Evolutionary conservation across 495 filamentous ascomycete genomes (phyloP).

Genomic region (Durotheca rogersii): DNA sequence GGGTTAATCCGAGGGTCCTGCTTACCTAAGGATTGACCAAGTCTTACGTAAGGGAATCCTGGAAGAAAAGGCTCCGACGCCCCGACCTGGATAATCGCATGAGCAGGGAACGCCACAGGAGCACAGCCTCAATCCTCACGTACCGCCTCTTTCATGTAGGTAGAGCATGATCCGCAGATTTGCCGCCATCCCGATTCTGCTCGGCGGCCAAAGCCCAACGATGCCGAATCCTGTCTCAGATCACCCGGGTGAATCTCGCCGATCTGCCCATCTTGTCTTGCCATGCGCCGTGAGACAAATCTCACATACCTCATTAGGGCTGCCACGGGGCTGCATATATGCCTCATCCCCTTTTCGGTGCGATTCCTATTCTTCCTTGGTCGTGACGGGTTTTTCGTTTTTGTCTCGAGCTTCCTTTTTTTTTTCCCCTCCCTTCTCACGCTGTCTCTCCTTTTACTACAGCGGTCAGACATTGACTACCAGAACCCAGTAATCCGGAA

Average conservation of each 20-base stretch:
- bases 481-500: not conserved
- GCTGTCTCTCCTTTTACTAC: not conserved
- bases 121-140: not conserved
- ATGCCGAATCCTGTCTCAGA: not conserved
- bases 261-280: not conserved
- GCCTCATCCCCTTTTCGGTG: not conserved
- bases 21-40: no score
- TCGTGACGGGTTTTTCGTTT: not conserved
- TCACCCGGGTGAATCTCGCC: not conserved
- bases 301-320: not conserved
- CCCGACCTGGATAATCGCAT: no score
- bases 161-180: no score
- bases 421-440: not conserved
- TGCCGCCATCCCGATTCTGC: not conserved
- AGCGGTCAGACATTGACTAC: not conserved
- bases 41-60: no score
- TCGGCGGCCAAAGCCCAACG: not conserved
- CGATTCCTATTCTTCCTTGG: no score
- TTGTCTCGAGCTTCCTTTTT: not conserved
- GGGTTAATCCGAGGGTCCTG: not conserved
- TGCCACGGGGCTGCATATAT: no score
- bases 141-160: no score
- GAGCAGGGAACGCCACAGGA: no score
- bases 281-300: not conserved
- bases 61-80: no score